Percentiles rank a stretch among this genome's conserved stretches.
phyloP scores from a whole-genome alignment of 805 yeast species.

The Saccharomycopsis microspora region DNA sequence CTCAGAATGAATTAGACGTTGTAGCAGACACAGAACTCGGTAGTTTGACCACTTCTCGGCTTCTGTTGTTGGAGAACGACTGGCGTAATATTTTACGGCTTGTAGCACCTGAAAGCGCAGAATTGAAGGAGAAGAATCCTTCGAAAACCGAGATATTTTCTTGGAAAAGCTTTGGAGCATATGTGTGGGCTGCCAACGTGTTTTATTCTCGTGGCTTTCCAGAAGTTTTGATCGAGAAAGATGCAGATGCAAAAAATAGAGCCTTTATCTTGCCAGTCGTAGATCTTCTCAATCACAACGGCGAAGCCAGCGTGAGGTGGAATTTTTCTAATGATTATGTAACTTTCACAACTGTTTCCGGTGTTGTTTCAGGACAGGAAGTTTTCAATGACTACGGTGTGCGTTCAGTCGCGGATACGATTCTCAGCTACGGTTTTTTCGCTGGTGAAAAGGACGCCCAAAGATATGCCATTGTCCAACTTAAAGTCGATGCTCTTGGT shows the following conservation, averaged over 20 bases:
- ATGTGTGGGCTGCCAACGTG: slow-evolving; percentile 65
- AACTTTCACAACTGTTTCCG: slow-evolving; percentile 8
- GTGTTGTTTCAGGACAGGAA: slow-evolving; percentile 29
- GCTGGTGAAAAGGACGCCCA: slow-evolving; percentile 47
- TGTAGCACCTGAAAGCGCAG: too few species aligned
- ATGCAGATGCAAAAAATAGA: slow-evolving; percentile 26
- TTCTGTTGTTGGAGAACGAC: too few species aligned
- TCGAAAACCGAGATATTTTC: slow-evolving; percentile 20
- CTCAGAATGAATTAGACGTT: too few species aligned
- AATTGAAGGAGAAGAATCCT: background rate
- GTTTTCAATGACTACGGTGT: slow-evolving; percentile 78
- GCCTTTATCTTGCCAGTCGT: slow-evolving; percentile 71
- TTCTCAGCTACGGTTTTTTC: slow-evolving; percentile 76
- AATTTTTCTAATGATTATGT: slow-evolving; percentile 18
- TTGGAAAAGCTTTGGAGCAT: slow-evolving; percentile 60
- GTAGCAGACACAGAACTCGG: too few species aligned
- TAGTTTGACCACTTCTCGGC: too few species aligned
- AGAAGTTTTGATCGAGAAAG: slow-evolving; percentile 36
- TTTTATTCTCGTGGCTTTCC: slow-evolving; percentile 79
- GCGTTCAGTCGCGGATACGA: slow-evolving; percentile 74
- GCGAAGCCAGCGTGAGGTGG: slow-evolving; percentile 59
- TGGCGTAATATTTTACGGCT: too few species aligned
- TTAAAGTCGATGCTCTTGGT: slow-evolving; percentile 17
- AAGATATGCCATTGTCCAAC: slow-evolving; percentile 26
- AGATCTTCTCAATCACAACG: slow-evolving; percentile 69